A percentile compares a stretch with the other conserved stretches of the same genome.
Evolutionary conservation across 129 eudicot genomes (phyloP).

Genomic region (Rutidosis leptorrhynchoides): DNA sequence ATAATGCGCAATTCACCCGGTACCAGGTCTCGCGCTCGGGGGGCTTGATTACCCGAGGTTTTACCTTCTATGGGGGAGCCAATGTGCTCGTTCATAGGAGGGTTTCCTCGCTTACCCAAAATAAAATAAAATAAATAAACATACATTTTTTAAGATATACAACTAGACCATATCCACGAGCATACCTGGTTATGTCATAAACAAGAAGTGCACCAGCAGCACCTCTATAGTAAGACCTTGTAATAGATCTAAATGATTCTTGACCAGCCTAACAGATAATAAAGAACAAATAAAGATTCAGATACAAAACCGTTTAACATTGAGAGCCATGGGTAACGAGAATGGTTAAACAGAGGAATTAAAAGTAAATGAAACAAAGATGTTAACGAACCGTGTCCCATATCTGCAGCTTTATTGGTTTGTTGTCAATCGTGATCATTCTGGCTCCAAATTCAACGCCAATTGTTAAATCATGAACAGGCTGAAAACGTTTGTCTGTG

Average conservation of each 20-base stretch:
- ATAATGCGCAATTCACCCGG: no score
- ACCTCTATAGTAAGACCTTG: constrained; percentile 92
- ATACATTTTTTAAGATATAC: no score
- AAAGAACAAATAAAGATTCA: neutral
- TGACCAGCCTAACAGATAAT: constrained; percentile 72
- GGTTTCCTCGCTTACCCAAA: no score
- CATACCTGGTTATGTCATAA: constrained; percentile 71
- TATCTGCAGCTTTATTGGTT: constrained; percentile 82
- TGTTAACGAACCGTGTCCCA: constrained; percentile 42
- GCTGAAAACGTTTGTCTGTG: constrained; percentile 94
- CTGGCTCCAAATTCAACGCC: constrained; percentile 98
- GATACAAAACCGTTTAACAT: neutral
- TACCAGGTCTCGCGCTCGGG: no score
- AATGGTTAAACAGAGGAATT: neutral
- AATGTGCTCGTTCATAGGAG: no score
- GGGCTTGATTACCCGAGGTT: no score
- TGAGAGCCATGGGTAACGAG: neutral
- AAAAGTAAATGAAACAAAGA: neutral
- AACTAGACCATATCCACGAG: neutral
- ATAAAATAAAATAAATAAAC: no score
- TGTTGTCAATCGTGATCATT: constrained; percentile 86
- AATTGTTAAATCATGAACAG: constrained; percentile 85
- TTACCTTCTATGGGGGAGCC: no score
- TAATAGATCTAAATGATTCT: constrained; percentile 92
- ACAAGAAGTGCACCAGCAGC: constrained; percentile 98